Conservation (phyloP, 495 filamentous ascomycete genomes). For the Xylaria castorea region DNA sequence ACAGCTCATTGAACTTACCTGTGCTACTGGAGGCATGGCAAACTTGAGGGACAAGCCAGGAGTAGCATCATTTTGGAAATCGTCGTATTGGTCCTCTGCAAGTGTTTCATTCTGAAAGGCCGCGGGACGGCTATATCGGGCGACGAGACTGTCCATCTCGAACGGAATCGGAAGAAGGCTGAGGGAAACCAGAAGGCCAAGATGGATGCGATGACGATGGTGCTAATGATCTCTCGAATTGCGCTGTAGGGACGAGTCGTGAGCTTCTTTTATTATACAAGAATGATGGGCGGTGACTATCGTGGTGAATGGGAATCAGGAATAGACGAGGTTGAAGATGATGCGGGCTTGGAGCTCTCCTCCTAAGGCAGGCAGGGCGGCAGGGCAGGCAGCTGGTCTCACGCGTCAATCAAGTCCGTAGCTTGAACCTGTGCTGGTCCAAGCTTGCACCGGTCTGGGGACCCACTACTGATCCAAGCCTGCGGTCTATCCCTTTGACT, state of each 20-base stretch:
- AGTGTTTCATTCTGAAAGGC: constrained; percentile 72
- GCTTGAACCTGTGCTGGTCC: too few relatives aligned
- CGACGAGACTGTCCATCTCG: constrained; percentile 89
- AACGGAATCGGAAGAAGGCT: not conserved
- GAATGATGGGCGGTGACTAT: constrained; percentile 9
- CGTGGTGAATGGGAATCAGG: not conserved
- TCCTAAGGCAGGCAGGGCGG: constrained; percentile 25
- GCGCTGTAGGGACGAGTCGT: not conserved
- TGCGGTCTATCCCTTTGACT: too few relatives aligned
- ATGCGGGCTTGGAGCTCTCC: constrained; percentile 33
- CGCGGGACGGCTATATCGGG: constrained; percentile 79
- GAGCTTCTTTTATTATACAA: not conserved
- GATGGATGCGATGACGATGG: not conserved
- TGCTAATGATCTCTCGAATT: not conserved
- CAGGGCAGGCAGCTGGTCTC: constrained; percentile 40
- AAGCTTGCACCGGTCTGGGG: too few relatives aligned
- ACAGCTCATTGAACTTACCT: constrained; percentile 63
- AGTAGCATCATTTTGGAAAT: constrained; percentile 68
- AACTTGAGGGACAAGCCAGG: constrained; percentile 84
- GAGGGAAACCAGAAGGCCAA: constrained; percentile 8
- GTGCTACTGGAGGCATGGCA: constrained; percentile 89
- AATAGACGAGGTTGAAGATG: constrained; percentile 23
- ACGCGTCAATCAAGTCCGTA: too few relatives aligned
- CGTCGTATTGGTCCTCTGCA: constrained; percentile 69
- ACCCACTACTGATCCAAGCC: too few relatives aligned